Evolutionary conservation across 2,329 filamentous ascomycete genomes (phyloP), one percentile per base, ranked within the genome.

Genomic region (Stagonosporopsis tanaceti): DNA sequence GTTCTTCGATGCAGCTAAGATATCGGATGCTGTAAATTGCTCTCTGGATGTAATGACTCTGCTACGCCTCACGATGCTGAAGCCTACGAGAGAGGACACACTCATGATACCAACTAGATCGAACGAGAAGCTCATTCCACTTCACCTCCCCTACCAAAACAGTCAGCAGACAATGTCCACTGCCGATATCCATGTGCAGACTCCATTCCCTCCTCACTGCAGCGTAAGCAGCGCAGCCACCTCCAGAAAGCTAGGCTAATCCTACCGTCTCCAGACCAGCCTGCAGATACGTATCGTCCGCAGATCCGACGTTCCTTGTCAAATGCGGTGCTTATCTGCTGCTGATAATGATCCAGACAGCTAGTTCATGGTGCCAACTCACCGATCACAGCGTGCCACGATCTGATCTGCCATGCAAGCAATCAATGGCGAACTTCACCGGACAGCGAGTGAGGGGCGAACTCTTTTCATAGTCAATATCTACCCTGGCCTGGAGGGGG

Each of bases 371-470:
- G 46, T 51, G 48, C 46, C 35, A 27, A 11, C 44, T 63, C 58
- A 67, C 62, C 64, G 58, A 65, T 63, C 54, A 63, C 50, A 37
- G 56, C 52, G 62, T 63, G 55, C 57, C 45, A 65, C 59, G 50
- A 63, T 61, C 62, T 62, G 53, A 65, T 62, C 57, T 60, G 37
- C 40, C 20, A 45, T 50, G 53, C 61, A 47, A 27, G 50, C 50
- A 30, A 30, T 56, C 48, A 46, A 30, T 40, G 54, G 50, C 57
- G 50, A 46, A 39, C 17, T 20, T 39, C 2, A 42, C 51, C 56
- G 41, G 42, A 14, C 15, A 35, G 27, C 37, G 37, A 22, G 20
- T 12, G 9, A 39, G 20, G 37, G 17, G 17, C 37, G 2, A 39
- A 39, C 2, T 20, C 30, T 12, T 32, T 4, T 32, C 30, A 32